Conservation (phyloP, 768 basidiomycete species). For the Leccinum variicolor region DNA sequence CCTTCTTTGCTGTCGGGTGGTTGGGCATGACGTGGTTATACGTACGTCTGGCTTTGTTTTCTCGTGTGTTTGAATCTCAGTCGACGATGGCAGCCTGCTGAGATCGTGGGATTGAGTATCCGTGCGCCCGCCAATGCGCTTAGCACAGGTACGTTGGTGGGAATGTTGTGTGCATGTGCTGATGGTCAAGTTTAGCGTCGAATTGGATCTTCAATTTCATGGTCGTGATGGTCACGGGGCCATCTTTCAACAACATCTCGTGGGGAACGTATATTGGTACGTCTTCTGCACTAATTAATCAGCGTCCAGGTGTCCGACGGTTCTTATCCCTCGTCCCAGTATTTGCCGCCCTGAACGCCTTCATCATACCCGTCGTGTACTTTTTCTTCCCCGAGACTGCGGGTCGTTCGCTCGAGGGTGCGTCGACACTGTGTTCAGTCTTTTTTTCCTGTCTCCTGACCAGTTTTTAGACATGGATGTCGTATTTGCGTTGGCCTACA, state of each 20-base stretch:
- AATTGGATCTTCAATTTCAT: conserved; percentile 63
- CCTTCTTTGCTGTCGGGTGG: conserved; percentile 69
- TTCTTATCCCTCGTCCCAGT: conserved; percentile 26
- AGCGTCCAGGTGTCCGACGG: neutral
- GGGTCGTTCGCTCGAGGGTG: conserved; percentile 56
- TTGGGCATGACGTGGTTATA: conserved; percentile 72
- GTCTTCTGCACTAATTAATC: conserved; percentile 2
- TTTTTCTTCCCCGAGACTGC: conserved; percentile 62
- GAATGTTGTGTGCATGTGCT: neutral
- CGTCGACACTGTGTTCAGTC: no score
- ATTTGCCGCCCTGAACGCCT: conserved; percentile 56
- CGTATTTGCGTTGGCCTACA: no score
- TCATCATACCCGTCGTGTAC: conserved; percentile 55
- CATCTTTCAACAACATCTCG: conserved; percentile 53
- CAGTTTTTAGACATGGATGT: no score
- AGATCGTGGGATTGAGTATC: conserved; percentile 60
- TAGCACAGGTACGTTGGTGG: conserved; percentile 39
- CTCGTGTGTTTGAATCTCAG: neutral
- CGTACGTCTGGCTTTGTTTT: conserved; percentile 33
- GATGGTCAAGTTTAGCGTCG: conserved; percentile 19
- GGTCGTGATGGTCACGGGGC: conserved; percentile 59
- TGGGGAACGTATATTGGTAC: no score
- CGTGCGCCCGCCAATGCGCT: conserved; percentile 64
- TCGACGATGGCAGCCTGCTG: conserved; percentile 48
- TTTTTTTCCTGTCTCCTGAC: no score